These are phyloP conservation scores for Tolypocladium tundrense DNA, from an alignment of 2,329 filamentous ascomycete species.

Conservation along the genomic window DNA sequence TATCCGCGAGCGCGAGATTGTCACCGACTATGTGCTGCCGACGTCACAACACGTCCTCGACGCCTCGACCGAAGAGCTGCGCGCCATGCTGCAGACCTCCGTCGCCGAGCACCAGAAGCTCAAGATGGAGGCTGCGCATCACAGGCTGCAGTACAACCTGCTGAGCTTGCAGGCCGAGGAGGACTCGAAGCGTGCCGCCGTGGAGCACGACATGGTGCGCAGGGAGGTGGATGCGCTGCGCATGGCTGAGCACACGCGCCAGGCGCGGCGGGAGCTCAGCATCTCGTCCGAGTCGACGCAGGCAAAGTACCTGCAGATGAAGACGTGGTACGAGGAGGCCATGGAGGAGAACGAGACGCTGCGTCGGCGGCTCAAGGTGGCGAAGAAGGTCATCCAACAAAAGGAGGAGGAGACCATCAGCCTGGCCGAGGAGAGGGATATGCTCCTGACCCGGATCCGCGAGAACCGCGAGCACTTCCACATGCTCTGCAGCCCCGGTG, in stretches of 20 bases:
- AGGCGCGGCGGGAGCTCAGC: conserved; percentile 44
- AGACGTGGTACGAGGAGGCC: conserved; percentile 55
- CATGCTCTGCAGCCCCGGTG: conserved; percentile 64
- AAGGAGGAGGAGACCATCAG: conserved; percentile 63
- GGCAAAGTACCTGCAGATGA: conserved; percentile 49
- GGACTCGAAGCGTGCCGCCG: conserved; percentile 73
- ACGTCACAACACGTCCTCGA: conserved; percentile 38
- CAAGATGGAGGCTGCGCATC: conserved; percentile 78
- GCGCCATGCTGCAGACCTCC: conserved; percentile 42
- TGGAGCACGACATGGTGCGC: conserved; percentile 87
- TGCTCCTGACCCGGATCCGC: conserved; percentile 72
- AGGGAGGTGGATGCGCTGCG: conserved; percentile 80
- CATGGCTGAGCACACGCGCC: conserved; percentile 57
- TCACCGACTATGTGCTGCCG: conserved; percentile 35
- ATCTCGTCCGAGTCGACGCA: conserved; percentile 42
- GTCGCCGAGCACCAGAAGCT: conserved; percentile 47
- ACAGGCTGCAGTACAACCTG: conserved; percentile 82
- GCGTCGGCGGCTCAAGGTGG: conserved; percentile 55
- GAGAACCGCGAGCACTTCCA: conserved; percentile 86
- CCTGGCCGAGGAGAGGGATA: conserved; percentile 64
- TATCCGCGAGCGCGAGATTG: conserved; percentile 17
- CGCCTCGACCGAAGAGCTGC: conserved; percentile 45
- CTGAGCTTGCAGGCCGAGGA: conserved; percentile 76
- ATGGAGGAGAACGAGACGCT: conserved; percentile 56
- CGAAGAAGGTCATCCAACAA: conserved; percentile 68